Percentiles rank a stretch among this genome's conserved stretches.
Conservation (phyloP, 371 early-diverging fungal genomes). For the Parasitella parasitica region DNA sequence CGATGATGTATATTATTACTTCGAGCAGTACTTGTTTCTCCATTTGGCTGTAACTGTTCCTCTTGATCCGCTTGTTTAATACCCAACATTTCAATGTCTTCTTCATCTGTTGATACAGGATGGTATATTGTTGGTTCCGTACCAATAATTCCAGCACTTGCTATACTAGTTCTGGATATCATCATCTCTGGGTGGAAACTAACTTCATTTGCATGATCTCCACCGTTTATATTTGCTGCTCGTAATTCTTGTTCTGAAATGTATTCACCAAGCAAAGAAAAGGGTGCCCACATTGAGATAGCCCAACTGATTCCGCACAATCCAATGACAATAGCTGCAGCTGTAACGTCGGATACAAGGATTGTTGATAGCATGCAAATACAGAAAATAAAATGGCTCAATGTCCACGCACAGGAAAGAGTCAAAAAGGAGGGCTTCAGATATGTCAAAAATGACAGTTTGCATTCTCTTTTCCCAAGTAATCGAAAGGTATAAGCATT, state of each 20-base stretch:
- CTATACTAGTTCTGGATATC: slow-evolving; percentile 30
- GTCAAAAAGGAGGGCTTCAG: slow-evolving; percentile 37
- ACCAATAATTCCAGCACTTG: slow-evolving; percentile 32
- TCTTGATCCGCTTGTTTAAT: background rate
- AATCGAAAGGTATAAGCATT: background rate
- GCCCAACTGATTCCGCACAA: slow-evolving; percentile 86
- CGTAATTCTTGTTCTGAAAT: slow-evolving; percentile 50
- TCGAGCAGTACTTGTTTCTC: background rate
- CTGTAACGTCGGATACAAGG: slow-evolving; percentile 49
- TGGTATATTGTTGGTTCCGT: slow-evolving; percentile 44
- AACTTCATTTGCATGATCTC: background rate
- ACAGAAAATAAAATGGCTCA: slow-evolving; percentile 68
- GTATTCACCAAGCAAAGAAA: slow-evolving; percentile 86
- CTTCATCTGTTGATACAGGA: slow-evolving; percentile 21
- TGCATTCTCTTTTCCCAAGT: slow-evolving; percentile 9
- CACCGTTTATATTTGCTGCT: background rate
- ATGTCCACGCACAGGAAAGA: slow-evolving; percentile 69
- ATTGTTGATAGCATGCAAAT: slow-evolving; percentile 68
- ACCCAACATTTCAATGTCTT: slow-evolving; percentile 21
- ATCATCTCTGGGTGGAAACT: slow-evolving; percentile 4
- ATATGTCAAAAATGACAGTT: slow-evolving; percentile 17
- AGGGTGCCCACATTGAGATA: slow-evolving; percentile 90
- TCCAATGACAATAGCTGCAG: slow-evolving; percentile 66
- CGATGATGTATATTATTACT: background rate
- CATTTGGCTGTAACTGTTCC: background rate